Base-by-base conservation (phyloP, 2,329 filamentous ascomycete genomes). In the Aspergillus glaucus region DNA sequence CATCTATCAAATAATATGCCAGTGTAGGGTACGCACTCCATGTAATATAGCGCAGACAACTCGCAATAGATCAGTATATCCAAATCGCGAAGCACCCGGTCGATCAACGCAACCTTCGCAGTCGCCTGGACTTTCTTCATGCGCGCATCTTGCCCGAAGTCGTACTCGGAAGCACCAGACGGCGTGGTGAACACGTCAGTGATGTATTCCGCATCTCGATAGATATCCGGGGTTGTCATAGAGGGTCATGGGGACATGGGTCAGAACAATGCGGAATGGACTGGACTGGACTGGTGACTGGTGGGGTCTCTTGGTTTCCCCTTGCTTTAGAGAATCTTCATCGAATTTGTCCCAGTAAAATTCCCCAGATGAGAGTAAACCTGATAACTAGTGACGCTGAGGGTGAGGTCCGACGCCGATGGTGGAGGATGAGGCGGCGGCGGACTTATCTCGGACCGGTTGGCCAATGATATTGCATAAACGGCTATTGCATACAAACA, bases 11-110 rank as follows among this genome's bases (percentile, higher is more conserved):
- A 14, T 5, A 9, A 3, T 21, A 19, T 19, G n/a, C 21, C 39
- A 15, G 22, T 12, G 21, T 50, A 44, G 49, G 46, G 26, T 47
- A 60, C 77, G 59, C 72, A 83, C 80, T 85, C 81, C 66, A 83
- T 75, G 62, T 84, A 80, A 64, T 85, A 85, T 50, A 83, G 65
- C 6, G 75, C 73, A 34, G 80, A 79, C 50, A 85, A 68, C 68
- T 85, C 72, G 62, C 80, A 77, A 66, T 82, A 84, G 48, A 82
- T 75, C 43, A 82, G 60, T 56, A 80, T 74, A 58, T 85, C 81
- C 40, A 84, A 64, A 57, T 77, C 75, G 48, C 76, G 73, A 51
- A 83, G 70, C 44, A 84, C 62, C 47, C 79, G 74, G 56, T 81
- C 77, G 37, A 84, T 73, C 54, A 77, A 66, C 21, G 70, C 67